Evolutionary conservation across 108 stramenopile genomes (phyloP).

Genomic region (Cyclotella distinguenda): DNA sequence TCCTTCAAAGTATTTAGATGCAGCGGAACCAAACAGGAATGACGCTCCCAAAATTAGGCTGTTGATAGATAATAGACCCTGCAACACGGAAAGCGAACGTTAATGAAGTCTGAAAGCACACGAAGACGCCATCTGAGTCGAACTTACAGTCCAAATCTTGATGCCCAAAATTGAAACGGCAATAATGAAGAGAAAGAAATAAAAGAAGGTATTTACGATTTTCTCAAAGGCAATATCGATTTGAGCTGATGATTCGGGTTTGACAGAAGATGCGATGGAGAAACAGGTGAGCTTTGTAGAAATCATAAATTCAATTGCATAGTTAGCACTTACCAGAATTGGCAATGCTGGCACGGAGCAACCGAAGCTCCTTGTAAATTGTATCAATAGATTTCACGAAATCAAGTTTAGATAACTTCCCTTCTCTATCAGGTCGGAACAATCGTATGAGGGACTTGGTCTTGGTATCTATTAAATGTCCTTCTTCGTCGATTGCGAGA

Average conservation of each 20-base stretch:
- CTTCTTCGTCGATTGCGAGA: constrained; percentile 38
- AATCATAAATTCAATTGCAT: neutral
- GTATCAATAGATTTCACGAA: constrained; percentile 66
- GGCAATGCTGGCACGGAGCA: constrained; percentile 61
- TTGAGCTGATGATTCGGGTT: constrained; percentile 31
- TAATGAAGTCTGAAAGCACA: too few relatives aligned
- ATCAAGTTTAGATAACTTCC: constrained; percentile 56
- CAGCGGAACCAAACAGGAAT: constrained; percentile 60
- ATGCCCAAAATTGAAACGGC: constrained; percentile 48
- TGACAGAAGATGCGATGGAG: neutral
- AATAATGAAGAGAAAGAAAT: constrained; percentile 41
- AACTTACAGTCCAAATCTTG: constrained; percentile 27
- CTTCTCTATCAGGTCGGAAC: constrained; percentile 65
- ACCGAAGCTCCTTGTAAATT: constrained; percentile 64
- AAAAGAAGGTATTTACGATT: constrained; percentile 63
- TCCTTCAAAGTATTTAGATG: constrained; percentile 71
- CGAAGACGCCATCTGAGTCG: too few relatives aligned
- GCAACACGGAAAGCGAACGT: neutral
- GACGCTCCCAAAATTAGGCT: constrained; percentile 46
- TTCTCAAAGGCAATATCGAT: constrained; percentile 73
- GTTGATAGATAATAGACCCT: constrained; percentile 47
- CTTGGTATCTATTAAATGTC: constrained; percentile 41
- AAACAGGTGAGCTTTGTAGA: neutral
- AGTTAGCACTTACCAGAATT: constrained; percentile 35
- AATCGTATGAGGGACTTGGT: constrained; percentile 55